A percentile compares a stretch with the other conserved stretches of the same genome.
phyloP scores from a whole-genome alignment of 768 basidiomycete genomes.

The Boletus insuetus region DNA sequence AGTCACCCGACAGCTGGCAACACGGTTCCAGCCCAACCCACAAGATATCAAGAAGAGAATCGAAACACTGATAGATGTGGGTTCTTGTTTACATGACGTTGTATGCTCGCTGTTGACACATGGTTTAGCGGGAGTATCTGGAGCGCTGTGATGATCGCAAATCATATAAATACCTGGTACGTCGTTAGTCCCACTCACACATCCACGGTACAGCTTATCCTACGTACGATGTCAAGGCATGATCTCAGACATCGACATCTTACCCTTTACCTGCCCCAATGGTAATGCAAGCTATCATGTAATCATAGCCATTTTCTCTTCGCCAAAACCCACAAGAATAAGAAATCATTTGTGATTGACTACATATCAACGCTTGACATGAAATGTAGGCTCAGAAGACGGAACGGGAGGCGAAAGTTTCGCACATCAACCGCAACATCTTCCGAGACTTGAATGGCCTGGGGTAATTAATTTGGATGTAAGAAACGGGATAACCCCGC shows the following conservation, averaged over 20 bases:
- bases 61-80: constrained; percentile 89
- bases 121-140: constrained; percentile 81
- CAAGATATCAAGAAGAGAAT: constrained; percentile 89
- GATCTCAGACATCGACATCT: constrained; percentile 11
- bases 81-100: constrained; percentile 19
- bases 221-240: constrained; percentile 20
- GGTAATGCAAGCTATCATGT: neutral
- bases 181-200: constrained; percentile 3
- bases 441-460: constrained; percentile 33
- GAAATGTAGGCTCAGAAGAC: constrained; percentile 31
- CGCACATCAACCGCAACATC: constrained; percentile 3
- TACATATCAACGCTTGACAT: constrained; percentile 35
- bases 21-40: constrained; percentile 85
- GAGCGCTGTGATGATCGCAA: constrained; percentile 86
- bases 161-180: constrained; percentile 79
- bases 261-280: neutral
- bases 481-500: constrained; percentile 27
- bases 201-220: constrained; percentile 1
- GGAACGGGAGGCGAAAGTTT: neutral
- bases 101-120: neutral
- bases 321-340: neutral
- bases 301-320: neutral
- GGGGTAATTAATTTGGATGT: constrained; percentile 36
- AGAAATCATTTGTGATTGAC: constrained; percentile 6
- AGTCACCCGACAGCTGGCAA: constrained; percentile 80